These are phyloP conservation scores for Didymella segeticola DNA, from an alignment of 2,329 filamentous ascomycete genomes.

Conservation along the genomic window DNA sequence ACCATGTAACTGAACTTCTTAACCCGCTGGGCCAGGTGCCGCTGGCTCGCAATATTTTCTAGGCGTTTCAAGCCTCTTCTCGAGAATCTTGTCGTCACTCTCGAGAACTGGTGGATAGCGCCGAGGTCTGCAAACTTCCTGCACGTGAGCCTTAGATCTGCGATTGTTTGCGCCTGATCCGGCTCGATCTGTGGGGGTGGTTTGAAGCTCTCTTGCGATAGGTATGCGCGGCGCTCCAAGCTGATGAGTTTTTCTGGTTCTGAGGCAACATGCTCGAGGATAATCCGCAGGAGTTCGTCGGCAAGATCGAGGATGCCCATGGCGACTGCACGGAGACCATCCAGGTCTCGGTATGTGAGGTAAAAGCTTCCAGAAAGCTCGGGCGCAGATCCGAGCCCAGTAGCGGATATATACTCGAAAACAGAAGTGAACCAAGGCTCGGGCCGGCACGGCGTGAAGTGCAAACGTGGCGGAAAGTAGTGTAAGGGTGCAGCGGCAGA, in stretches of 20 bases:
- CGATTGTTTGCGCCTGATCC: conserved; percentile 50
- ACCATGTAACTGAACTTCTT: conserved; percentile 68
- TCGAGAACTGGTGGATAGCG: conserved; percentile 59
- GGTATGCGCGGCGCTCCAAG: conserved; percentile 58
- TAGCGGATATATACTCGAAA: conserved; percentile 30
- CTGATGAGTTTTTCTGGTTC: conserved; percentile 59
- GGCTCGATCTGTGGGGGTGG: conserved; percentile 51
- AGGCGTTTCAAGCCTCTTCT: conserved; percentile 57
- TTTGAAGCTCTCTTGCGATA: conserved; percentile 61
- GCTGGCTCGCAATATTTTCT: conserved; percentile 57
- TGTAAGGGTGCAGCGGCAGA: conserved; percentile 28
- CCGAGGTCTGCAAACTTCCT: conserved; percentile 59
- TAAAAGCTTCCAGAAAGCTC: conserved; percentile 12
- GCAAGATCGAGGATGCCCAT: conserved; percentile 52
- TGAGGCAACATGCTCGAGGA: conserved; percentile 60
- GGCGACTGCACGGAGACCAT: conserved; percentile 37
- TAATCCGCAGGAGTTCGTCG: conserved; percentile 58
- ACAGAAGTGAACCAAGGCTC: conserved; percentile 23
- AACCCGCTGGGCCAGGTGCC: conserved; percentile 60
- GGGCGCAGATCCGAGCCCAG: conserved; percentile 23
- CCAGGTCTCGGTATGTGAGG: conserved; percentile 24
- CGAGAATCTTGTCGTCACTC: conserved; percentile 60
- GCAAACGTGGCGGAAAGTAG: conserved; percentile 33
- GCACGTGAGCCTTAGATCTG: conserved; percentile 39
- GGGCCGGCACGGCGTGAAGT: conserved; percentile 31